A percentile compares a stretch with the other conserved stretches of the same genome.
Conservation (phyloP, 192 early-diverging fungal species). For the Globomyces pollinis-pini region DNA sequence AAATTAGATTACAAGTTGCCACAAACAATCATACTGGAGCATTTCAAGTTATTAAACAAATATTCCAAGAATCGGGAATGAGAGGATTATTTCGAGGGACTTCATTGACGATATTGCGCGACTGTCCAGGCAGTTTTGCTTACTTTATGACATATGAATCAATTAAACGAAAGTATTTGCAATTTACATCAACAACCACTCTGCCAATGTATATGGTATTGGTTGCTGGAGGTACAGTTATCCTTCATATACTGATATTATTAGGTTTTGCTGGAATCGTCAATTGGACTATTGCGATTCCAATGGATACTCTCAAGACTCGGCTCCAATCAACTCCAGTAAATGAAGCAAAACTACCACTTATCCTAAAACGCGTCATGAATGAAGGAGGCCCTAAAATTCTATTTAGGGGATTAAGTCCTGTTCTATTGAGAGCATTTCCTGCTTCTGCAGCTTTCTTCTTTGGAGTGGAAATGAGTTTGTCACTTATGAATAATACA, state of each 20-base stretch:
- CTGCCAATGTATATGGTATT: slow-evolving; percentile 67
- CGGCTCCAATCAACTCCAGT: slow-evolving; percentile 56
- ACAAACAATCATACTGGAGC: slow-evolving; percentile 51
- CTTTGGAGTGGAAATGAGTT: slow-evolving; percentile 49
- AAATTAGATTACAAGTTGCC: slow-evolving; percentile 78
- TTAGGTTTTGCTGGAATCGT: slow-evolving; percentile 15
- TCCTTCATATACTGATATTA: slow-evolving; percentile 16
- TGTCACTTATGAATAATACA: slow-evolving; percentile 39
- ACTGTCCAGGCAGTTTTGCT: slow-evolving; percentile 79
- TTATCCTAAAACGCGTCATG: slow-evolving; percentile 32
- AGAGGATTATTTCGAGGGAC: slow-evolving; percentile 81
- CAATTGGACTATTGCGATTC: slow-evolving; percentile 81
- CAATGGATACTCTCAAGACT: slow-evolving; percentile 75
- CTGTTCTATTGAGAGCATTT: slow-evolving; percentile 75
- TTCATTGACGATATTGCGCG: slow-evolving; percentile 78
- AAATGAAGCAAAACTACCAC: slow-evolving; percentile 42
- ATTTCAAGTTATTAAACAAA: slow-evolving; percentile 59
- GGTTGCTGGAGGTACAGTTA: slow-evolving; percentile 74
- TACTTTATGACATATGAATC: slow-evolving; percentile 91
- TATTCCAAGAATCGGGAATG: slow-evolving; percentile 74
- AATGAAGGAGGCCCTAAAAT: slow-evolving; percentile 59
- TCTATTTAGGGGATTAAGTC: slow-evolving; percentile 76
- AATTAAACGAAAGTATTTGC: slow-evolving; percentile 41
- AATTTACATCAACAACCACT: too few species aligned
- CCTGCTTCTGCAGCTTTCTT: slow-evolving; percentile 74